phyloP scores from a whole-genome alignment of 1,139 yeast species.

The Taiozyma onychis region DNA sequence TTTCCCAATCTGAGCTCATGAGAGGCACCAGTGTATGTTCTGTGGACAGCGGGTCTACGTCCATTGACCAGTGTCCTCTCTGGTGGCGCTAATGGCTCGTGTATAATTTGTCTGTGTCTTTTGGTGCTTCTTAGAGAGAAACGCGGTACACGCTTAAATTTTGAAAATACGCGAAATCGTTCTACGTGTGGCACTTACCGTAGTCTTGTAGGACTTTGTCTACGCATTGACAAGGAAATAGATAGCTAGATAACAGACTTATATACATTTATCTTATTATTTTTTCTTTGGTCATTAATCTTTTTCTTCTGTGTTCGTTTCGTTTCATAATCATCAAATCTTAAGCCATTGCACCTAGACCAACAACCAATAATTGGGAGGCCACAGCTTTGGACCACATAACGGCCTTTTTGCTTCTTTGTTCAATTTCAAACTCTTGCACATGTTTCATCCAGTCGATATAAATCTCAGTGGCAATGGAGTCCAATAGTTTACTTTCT shows the following conservation, averaged over 20 bases:
- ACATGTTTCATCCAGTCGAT: constrained; percentile 51
- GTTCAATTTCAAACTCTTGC: constrained; percentile 37
- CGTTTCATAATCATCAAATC: not conserved
- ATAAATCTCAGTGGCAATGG: constrained; percentile 52
- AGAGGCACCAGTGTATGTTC: not conserved
- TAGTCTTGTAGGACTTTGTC: not conserved
- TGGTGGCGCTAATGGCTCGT: not conserved
- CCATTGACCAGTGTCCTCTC: not conserved
- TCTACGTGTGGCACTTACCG: not conserved
- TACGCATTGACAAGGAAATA: not conserved
- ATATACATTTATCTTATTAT: not conserved
- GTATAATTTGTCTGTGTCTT: not conserved
- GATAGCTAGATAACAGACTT: not conserved
- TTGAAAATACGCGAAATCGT: not conserved
- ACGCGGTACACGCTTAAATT: not conserved
- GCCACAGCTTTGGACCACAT: constrained; percentile 59
- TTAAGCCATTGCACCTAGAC: constrained; percentile 53
- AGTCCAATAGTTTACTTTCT: constrained; percentile 47
- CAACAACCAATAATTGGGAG: constrained; percentile 51
- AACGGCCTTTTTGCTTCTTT: constrained; percentile 43
- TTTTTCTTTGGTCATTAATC: not conserved
- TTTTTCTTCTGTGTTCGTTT: not conserved
- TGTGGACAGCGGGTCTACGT: not conserved
- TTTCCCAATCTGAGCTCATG: not conserved
- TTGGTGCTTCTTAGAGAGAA: not conserved